These are phyloP conservation scores for Trichophyton mentagrophytes DNA, from an alignment of 2,329 filamentous ascomycete species.

Conservation along the genomic window DNA sequence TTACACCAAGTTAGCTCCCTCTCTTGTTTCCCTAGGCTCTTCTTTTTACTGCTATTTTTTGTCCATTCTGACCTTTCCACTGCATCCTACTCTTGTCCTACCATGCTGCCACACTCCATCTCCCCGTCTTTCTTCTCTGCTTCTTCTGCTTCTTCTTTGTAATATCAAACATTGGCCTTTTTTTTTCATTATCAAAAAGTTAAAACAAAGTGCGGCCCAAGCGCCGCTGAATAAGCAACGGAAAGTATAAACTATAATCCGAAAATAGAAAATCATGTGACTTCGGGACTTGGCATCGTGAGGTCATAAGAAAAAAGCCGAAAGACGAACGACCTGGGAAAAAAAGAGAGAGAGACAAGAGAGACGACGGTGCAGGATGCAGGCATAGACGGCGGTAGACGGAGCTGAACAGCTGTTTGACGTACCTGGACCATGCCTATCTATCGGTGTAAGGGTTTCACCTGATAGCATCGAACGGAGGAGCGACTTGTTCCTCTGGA, in stretches of 20 bases:
- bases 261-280: neutral
- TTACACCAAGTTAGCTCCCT: neutral
- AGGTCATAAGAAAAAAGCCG: neutral
- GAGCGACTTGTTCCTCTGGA: neutral
- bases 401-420: neutral
- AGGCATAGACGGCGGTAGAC: neutral
- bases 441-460: neutral
- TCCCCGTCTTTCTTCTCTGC: too few species aligned
- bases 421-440: neutral
- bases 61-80: too few species aligned
- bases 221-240: neutral
- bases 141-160: too few species aligned
- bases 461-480: neutral
- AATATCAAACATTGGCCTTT: too few species aligned
- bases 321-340: neutral
- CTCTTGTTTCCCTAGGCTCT: neutral
- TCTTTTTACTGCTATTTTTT: too few species aligned
- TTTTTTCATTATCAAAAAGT: neutral
- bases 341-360: neutral
- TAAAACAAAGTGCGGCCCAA: neutral
- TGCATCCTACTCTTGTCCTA: too few species aligned
- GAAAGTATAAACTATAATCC: neutral
- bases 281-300: neutral
- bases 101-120: too few species aligned
- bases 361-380: too few species aligned